Percentiles rank a stretch among this genome's conserved stretches.
These are phyloP conservation scores for Eucalyptus microcorys DNA, from an alignment of 345 rosid genomes.

Conservation along the genomic window DNA sequence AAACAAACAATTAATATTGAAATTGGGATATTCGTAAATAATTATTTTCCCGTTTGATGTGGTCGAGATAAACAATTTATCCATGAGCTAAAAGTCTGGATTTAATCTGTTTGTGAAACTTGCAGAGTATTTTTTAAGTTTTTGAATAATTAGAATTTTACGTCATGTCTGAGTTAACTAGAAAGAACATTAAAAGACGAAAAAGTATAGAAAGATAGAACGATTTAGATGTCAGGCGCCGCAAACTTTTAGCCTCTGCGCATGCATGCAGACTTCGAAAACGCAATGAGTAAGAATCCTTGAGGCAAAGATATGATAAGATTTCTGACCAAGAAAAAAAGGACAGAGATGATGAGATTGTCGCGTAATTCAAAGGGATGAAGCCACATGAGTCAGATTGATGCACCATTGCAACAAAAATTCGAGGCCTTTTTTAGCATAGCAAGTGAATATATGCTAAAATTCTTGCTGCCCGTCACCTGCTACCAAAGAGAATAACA, in stretches of 20 bases:
- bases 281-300: neutral
- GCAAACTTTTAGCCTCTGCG: neutral
- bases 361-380: neutral
- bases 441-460: neutral
- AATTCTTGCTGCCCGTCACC: neutral
- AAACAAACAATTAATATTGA: neutral
- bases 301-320: neutral
- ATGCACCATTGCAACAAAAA: neutral
- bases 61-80: neutral
- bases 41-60: rapidly evolving
- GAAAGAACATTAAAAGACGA: neutral
- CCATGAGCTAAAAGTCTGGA: neutral
- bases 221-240: neutral
- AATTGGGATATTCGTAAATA: neutral
- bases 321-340: neutral
- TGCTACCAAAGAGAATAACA: neutral
- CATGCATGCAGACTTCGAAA: neutral
- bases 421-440: neutral
- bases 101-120: neutral
- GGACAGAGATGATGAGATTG: neutral
- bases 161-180: neutral
- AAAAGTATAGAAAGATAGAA: rapidly evolving
- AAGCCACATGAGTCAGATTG: neutral
- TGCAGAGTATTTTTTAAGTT: rapidly evolving
- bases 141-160: neutral